A percentile compares a stretch with the other conserved stretches of the same genome.
Conservation (phyloP, 225 moss, liverwort and hornwort species). For the Sphagnum contortum region DNA sequence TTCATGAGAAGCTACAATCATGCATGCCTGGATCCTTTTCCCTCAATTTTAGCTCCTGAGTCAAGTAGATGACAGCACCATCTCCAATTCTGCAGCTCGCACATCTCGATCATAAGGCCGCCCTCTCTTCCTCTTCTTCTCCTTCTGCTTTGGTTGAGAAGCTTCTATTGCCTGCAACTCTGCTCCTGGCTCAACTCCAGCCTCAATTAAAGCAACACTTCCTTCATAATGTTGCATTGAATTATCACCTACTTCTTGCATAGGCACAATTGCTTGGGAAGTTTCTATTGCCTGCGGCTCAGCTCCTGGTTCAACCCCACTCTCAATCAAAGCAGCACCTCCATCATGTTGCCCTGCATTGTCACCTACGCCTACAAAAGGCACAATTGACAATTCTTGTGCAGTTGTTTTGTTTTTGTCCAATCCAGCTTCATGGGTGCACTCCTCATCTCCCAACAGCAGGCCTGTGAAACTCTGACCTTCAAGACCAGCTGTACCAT, state of each 20-base stretch:
- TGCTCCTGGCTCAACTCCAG: neutral
- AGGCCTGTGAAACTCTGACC: constrained; percentile 4
- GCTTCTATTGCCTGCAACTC: constrained; percentile 13
- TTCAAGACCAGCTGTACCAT: neutral
- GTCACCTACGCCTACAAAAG: no score
- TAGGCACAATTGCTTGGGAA: no score
- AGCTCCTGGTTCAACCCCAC: no score
- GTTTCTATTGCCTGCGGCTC: no score
- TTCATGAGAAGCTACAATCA: no score
- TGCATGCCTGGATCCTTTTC: no score
- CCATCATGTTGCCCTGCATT: no score
- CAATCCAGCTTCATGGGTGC: constrained; percentile 2
- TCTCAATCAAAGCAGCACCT: no score
- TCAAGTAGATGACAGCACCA: neutral
- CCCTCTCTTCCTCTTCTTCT: constrained; percentile 59
- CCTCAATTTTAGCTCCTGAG: no score
- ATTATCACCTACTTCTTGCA: no score
- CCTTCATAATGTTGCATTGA: no score
- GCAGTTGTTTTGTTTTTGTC: constrained; percentile 11
- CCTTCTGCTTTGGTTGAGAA: constrained; percentile 16
- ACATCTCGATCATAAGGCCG: constrained; percentile 75
- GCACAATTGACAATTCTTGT: constrained; percentile 9
- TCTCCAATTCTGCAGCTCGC: constrained; percentile 36
- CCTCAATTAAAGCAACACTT: neutral
- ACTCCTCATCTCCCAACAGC: constrained; percentile 24